These are phyloP conservation scores for Melampsora americana DNA, from an alignment of 1,284 basidiomycete species.

Conservation along the genomic window DNA sequence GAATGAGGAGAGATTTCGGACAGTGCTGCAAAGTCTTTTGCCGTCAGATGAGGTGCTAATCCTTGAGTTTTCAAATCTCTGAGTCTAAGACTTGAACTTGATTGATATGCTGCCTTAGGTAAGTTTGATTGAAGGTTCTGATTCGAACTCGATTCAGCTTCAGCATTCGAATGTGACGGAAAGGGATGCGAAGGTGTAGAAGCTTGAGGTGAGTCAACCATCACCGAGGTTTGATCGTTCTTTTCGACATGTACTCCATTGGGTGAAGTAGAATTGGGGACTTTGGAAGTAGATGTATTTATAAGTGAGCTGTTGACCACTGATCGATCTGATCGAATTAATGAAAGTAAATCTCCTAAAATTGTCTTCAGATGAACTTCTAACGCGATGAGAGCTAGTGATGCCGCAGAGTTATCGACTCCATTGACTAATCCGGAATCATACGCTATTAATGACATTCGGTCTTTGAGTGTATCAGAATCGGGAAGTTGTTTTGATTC, in stretches of 20 bases:
- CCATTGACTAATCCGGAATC: slow-evolving; percentile 54
- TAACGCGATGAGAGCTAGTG: slow-evolving; percentile 52
- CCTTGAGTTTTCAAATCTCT: slow-evolving; percentile 37
- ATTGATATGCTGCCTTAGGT: slow-evolving; percentile 19
- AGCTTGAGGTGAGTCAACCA: slow-evolving; percentile 4
- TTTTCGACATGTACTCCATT: no score
- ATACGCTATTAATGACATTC: slow-evolving; percentile 55
- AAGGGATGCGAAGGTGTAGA: neutral
- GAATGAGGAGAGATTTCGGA: slow-evolving; percentile 40
- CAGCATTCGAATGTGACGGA: no score
- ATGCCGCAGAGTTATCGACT: slow-evolving; percentile 53
- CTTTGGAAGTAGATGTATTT: no score
- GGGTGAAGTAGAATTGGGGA: no score
- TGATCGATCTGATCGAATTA: slow-evolving; percentile 32
- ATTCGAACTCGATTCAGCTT: no score
- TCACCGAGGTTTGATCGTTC: neutral
- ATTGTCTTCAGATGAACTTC: slow-evolving; percentile 48
- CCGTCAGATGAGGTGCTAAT: slow-evolving; percentile 27
- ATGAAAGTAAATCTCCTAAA: slow-evolving; percentile 24
- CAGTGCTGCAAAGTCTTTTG: slow-evolving; percentile 22
- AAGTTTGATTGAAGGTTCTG: neutral
- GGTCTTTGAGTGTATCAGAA: slow-evolving; percentile 53
- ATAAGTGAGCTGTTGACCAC: neutral
- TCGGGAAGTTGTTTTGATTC: slow-evolving; percentile 55
- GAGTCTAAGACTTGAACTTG: slow-evolving; percentile 24